phyloP scores from a whole-genome alignment of 2,329 filamentous ascomycete genomes.

The Fusarium sp. region DNA sequence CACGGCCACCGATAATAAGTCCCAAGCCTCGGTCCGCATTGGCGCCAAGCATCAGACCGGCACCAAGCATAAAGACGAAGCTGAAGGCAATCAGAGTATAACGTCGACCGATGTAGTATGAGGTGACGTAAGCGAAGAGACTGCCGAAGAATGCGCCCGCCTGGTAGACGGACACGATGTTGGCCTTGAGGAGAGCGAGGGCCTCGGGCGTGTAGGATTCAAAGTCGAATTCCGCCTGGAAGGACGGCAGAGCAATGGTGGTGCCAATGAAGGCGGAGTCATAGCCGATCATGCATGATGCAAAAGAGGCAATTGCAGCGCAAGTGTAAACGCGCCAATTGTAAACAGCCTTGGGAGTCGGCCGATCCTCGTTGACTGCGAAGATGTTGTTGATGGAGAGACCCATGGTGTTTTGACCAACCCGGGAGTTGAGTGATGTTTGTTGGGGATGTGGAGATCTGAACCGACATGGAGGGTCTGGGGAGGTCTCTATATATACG shows the following conservation, averaged over 20 bases:
- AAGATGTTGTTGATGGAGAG: constrained; percentile 59
- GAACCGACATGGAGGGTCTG: neutral
- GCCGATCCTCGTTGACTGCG: constrained; percentile 67
- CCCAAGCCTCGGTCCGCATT: constrained; percentile 72
- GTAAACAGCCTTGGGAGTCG: constrained; percentile 69
- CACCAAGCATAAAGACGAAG: constrained; percentile 76
- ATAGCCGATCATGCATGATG: constrained; percentile 70
- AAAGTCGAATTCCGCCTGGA: constrained; percentile 77
- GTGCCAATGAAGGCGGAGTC: constrained; percentile 85
- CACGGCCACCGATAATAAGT: constrained; percentile 71
- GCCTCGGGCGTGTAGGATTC: constrained; percentile 59
- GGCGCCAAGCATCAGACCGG: constrained; percentile 78
- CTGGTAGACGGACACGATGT: constrained; percentile 86
- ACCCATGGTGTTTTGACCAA: constrained; percentile 6
- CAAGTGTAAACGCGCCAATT: constrained; percentile 71
- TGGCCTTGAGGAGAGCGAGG: constrained; percentile 73
- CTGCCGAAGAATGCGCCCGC: constrained; percentile 87
- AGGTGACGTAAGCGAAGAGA: constrained; percentile 74
- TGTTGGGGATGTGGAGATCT: neutral
- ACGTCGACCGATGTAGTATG: constrained; percentile 76
- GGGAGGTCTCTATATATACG: constrained; percentile 1
- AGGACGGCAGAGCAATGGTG: constrained; percentile 78
- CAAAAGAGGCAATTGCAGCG: constrained; percentile 67
- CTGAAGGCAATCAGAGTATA: constrained; percentile 72
- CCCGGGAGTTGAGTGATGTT: neutral